Conservation (phyloP, 2,329 filamentous ascomycete genomes). For the Ceratocystis alfenasii region DNA sequence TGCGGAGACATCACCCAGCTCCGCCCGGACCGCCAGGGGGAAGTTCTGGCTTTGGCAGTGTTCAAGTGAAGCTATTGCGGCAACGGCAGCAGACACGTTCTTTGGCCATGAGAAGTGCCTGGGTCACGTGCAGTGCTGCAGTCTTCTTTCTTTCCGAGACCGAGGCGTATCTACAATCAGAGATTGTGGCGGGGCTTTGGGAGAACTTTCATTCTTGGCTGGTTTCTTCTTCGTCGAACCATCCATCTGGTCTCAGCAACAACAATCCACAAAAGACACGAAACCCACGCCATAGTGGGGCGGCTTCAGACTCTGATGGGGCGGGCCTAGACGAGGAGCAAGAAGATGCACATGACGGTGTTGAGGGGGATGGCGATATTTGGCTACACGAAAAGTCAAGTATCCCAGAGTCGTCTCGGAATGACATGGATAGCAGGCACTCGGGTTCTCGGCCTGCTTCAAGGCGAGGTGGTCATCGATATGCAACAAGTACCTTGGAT, state of each 20-base stretch:
- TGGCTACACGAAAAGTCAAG: conserved; percentile 26
- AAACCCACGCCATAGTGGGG: conserved; percentile 22
- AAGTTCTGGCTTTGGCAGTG: conserved; percentile 47
- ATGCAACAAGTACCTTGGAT: conserved; percentile 42
- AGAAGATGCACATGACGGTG: background rate
- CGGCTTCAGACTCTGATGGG: conserved; percentile 15
- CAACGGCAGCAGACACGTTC: conserved; percentile 51
- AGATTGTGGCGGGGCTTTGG: conserved; percentile 74
- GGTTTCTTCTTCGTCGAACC: conserved; percentile 33
- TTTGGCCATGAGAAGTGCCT: conserved; percentile 63
- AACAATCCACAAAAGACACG: conserved; percentile 23
- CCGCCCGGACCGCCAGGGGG: conserved; percentile 54
- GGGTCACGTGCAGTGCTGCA: conserved; percentile 79
- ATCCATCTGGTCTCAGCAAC: background rate
- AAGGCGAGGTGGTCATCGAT: conserved; percentile 54
- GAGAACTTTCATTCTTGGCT: conserved; percentile 69
- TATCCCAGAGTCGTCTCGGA: conserved; percentile 21
- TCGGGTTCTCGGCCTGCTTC: conserved; percentile 24
- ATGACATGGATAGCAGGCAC: conserved; percentile 22
- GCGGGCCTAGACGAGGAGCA: conserved; percentile 5
- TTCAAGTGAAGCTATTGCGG: conserved; percentile 49
- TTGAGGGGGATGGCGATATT: conserved; percentile 26
- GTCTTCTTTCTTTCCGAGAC: conserved; percentile 84
- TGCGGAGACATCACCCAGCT: conserved; percentile 65
- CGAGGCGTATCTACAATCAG: conserved; percentile 77